phyloP scores from a whole-genome alignment of 2,329 filamentous ascomycete genomes.

The Phialophora tarda region DNA sequence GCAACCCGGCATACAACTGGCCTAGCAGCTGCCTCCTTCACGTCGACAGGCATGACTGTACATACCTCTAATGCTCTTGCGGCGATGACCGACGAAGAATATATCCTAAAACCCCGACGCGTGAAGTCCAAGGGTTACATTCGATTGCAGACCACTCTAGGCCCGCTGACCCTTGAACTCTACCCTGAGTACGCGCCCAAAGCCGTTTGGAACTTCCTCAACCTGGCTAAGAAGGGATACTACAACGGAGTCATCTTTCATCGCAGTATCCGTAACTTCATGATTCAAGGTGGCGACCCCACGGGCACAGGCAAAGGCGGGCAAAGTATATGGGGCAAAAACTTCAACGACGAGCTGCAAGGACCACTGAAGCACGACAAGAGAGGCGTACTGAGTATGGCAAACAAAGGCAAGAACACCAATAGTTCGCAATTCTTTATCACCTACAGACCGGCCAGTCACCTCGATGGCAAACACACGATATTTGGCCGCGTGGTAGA shows the following conservation, averaged over 20 bases:
- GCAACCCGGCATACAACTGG: slow-evolving; percentile 90
- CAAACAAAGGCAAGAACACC: slow-evolving; percentile 97
- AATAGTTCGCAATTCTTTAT: slow-evolving; percentile 97
- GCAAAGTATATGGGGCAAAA: slow-evolving; percentile 88
- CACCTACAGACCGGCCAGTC: slow-evolving; percentile 80
- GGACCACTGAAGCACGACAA: slow-evolving; percentile 82
- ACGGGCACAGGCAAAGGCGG: slow-evolving; percentile 92
- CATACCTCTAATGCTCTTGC: slow-evolving; percentile 88
- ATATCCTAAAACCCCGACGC: slow-evolving; percentile 88
- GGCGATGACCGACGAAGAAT: slow-evolving; percentile 89
- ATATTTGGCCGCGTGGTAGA: slow-evolving; percentile 88
- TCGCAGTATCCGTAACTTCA: slow-evolving; percentile 92
- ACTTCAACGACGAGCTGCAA: slow-evolving; percentile 92
- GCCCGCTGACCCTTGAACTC: slow-evolving; percentile 85
- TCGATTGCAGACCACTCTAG: slow-evolving; percentile 82
- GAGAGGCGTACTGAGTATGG: slow-evolving; percentile 86
- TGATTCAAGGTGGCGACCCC: slow-evolving; percentile 97
- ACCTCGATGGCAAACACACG: slow-evolving; percentile 96
- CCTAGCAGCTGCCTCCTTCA: slow-evolving; percentile 89
- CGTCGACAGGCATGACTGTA: slow-evolving; percentile 89
- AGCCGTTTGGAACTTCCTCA: slow-evolving; percentile 96
- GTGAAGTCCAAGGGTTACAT: slow-evolving; percentile 92
- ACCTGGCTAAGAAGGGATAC: slow-evolving; percentile 85
- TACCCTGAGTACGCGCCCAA: slow-evolving; percentile 89
- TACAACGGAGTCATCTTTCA: slow-evolving; percentile 85